These are phyloP conservation scores for Pestalotiopsis sp. DNA, from an alignment of 2,329 filamentous ascomycete species.

Conservation along the genomic window DNA sequence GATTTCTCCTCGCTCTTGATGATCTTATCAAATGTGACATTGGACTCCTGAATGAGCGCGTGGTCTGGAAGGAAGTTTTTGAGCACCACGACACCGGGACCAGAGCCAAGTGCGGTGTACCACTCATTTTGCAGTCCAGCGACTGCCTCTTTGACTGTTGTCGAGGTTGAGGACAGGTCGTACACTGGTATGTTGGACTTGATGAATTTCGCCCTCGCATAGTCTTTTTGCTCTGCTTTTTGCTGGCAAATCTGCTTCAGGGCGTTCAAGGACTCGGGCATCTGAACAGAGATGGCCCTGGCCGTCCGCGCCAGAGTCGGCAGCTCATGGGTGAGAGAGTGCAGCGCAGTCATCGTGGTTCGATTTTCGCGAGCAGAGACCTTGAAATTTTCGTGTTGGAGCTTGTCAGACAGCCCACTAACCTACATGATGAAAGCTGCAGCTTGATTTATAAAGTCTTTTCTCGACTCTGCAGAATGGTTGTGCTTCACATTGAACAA, in stretches of 20 bases:
- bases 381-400: background rate
- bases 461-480: background rate
- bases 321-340: background rate
- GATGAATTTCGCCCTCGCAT: slow-evolving; percentile 16
- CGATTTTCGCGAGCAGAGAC: background rate
- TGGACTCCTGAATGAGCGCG: slow-evolving; percentile 46
- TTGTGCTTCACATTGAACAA: background rate
- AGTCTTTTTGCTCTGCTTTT: slow-evolving; percentile 10
- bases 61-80: slow-evolving; percentile 51
- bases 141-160: slow-evolving; percentile 16
- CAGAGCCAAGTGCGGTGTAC: slow-evolving; percentile 57
- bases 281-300: slow-evolving; percentile 1
- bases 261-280: slow-evolving; percentile 17
- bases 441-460: background rate
- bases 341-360: background rate
- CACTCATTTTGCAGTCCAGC: slow-evolving; percentile 60
- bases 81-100: slow-evolving; percentile 63
- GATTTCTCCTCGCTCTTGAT: slow-evolving; percentile 40
- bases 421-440: background rate
- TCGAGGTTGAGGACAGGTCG: slow-evolving; percentile 29
- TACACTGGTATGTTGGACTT: slow-evolving; percentile 19
- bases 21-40: slow-evolving; percentile 48
- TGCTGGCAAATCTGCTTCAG: slow-evolving; percentile 16
- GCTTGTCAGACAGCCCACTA: background rate
- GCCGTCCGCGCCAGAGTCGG: background rate